Conservation (phyloP, 2,329 filamentous ascomycete species). For the Colletotrichum noveboracense region DNA sequence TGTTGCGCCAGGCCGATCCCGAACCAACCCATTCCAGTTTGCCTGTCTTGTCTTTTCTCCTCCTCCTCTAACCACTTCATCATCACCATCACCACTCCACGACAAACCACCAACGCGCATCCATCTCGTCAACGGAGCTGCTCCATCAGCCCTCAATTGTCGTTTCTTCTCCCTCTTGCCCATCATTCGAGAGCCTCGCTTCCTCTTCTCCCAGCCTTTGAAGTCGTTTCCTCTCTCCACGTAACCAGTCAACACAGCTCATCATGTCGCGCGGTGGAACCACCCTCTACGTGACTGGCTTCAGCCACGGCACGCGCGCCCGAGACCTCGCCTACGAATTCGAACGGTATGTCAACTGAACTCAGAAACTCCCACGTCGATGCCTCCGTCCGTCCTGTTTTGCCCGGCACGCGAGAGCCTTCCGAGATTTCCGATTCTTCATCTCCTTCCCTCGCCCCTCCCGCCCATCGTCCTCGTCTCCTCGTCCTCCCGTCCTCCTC, state of each 20-base stretch:
- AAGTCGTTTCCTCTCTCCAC: not conserved
- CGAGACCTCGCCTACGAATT: conserved; percentile 99
- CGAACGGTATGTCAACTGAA: conserved; percentile 92
- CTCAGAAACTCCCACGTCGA: conserved; percentile 45
- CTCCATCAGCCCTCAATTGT: conserved; percentile 13
- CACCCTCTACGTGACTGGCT: conserved; percentile 98
- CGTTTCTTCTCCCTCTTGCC: not conserved
- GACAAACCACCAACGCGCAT: conserved; percentile 15
- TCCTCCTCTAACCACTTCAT: conserved; percentile 9
- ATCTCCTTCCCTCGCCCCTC: conserved; percentile 33
- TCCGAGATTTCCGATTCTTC: conserved; percentile 34
- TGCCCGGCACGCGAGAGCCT: conserved; percentile 31
- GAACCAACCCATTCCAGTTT: not conserved
- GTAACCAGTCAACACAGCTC: conserved; percentile 21
- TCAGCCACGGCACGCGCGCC: conserved; percentile 97
- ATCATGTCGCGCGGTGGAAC: conserved; percentile 91
- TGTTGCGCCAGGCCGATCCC: conserved; percentile 11
- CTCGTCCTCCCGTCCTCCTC: conserved; percentile 31
- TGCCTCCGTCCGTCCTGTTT: conserved; percentile 51
- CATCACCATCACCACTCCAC: conserved; percentile 12
- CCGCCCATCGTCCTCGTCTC: conserved; percentile 40
- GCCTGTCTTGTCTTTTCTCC: conserved; percentile 3
- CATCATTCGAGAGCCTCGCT: not conserved
- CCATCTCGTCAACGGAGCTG: conserved; percentile 2
- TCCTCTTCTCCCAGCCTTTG: not conserved